These are phyloP conservation scores for Straminergon stramineum DNA, from an alignment of 225 moss, liverwort and hornwort species.

Conservation along the genomic window DNA sequence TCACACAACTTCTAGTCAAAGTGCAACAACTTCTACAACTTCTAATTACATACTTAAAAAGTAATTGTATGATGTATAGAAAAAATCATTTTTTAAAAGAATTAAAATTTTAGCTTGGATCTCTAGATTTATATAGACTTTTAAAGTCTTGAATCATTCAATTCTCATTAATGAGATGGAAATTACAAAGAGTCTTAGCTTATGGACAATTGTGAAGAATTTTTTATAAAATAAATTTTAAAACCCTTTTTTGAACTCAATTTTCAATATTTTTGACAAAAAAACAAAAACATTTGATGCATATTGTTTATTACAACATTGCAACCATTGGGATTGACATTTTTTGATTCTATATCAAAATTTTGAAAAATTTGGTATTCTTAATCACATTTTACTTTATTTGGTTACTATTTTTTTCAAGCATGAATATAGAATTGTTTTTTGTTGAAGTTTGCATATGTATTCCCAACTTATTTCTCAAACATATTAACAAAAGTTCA, in stretches of 20 bases:
- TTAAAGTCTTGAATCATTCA: not conserved
- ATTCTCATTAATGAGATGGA: not conserved
- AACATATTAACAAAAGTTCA: not conserved
- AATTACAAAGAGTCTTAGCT: not conserved
- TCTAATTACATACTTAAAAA: not conserved
- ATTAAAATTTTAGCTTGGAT: not conserved
- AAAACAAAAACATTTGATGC: too few species aligned
- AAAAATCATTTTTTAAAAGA: not conserved
- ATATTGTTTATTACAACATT: not conserved
- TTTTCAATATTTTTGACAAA: too few species aligned
- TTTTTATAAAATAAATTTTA: not conserved
- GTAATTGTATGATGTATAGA: not conserved
- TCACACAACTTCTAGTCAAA: not conserved
- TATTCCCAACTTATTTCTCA: not conserved
- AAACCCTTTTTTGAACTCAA: not conserved
- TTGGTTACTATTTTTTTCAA: not conserved
- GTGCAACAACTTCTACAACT: not conserved
- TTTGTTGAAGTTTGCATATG: too few species aligned
- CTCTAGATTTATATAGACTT: not conserved
- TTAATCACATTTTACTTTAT: not conserved
- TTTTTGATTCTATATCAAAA: not conserved
- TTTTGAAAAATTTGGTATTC: too few species aligned
- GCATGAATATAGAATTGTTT: not conserved
- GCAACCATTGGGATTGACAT: too few species aligned
- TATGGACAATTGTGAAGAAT: fast-evolving